Conservation (phyloP, 139 green algal genomes). For the Coccomyxa sp. region DNA sequence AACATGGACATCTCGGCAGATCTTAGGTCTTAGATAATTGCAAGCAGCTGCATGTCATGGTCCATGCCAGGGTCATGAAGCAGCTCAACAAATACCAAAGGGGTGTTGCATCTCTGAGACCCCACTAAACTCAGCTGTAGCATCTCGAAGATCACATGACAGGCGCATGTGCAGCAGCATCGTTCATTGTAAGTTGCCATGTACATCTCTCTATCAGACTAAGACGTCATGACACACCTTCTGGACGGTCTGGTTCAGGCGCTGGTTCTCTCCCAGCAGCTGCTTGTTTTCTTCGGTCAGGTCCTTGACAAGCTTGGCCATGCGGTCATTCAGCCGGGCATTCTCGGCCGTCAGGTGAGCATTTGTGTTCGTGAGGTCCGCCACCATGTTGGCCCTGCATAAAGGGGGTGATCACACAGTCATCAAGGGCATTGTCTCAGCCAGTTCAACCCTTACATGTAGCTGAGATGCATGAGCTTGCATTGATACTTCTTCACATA, state of each 20-base stretch:
- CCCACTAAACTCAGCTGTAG: too few relatives aligned
- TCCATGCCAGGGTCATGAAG: too few relatives aligned
- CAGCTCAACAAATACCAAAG: too few relatives aligned
- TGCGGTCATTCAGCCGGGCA: conserved; percentile 1
- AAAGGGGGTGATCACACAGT: not conserved
- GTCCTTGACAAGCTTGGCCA: conserved; percentile 9
- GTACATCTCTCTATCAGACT: too few relatives aligned
- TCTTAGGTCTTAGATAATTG: too few relatives aligned
- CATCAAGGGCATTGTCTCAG: too few relatives aligned
- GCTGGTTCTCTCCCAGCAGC: conserved; percentile 12
- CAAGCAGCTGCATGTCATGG: too few relatives aligned
- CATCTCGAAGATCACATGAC: too few relatives aligned
- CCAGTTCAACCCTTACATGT: not conserved
- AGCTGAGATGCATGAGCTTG: not conserved
- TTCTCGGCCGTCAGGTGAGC: not conserved
- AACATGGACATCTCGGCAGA: too few relatives aligned
- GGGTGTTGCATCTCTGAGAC: too few relatives aligned
- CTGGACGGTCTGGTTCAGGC: not conserved
- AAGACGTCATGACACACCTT: not conserved
- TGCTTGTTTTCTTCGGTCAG: conserved; percentile 8
- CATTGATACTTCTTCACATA: not conserved
- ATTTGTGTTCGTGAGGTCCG: not conserved
- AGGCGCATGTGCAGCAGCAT: too few relatives aligned
- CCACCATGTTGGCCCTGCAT: not conserved
- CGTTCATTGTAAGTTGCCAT: too few relatives aligned